phyloP scores from a whole-genome alignment of 805 yeast species.

The Kazachstania africana region DNA sequence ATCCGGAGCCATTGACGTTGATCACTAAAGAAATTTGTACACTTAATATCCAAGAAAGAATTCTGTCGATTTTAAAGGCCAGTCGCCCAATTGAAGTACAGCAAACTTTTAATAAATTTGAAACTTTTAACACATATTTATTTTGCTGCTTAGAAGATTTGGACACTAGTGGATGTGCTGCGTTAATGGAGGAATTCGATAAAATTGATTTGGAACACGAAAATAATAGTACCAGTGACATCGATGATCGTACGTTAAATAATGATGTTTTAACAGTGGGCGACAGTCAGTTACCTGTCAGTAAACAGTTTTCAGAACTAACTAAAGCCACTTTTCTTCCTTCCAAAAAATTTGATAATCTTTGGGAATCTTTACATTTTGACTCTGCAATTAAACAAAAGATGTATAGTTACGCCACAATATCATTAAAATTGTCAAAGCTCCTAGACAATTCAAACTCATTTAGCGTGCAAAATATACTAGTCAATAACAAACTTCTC shows the following conservation, averaged over 20 bases:
- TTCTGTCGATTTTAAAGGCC: too few species aligned
- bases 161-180: too few species aligned
- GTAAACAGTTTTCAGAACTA: constrained; percentile 10
- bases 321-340: constrained; percentile 21
- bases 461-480: constrained; percentile 2
- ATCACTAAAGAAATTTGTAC: neutral
- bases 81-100: too few species aligned
- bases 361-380: constrained; percentile 29
- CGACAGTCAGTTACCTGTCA: too few species aligned
- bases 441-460: constrained; percentile 4
- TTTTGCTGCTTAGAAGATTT: too few species aligned
- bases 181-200: too few species aligned
- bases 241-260: too few species aligned
- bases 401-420: constrained; percentile 24
- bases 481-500: constrained; percentile 19
- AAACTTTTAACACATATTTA: too few species aligned
- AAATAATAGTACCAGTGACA: too few species aligned
- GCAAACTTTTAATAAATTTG: too few species aligned
- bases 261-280: too few species aligned
- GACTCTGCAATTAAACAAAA: constrained; percentile 22
- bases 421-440: constrained; percentile 20
- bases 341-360: constrained; percentile 18
- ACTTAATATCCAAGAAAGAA: too few species aligned
- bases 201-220: constrained; percentile 22
- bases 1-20: neutral